Evolutionary conservation across 176 grass and related monocot species (phyloP), one percentile per base, ranked within the genome.

Genomic region (Bonia amplexicaulis): DNA sequence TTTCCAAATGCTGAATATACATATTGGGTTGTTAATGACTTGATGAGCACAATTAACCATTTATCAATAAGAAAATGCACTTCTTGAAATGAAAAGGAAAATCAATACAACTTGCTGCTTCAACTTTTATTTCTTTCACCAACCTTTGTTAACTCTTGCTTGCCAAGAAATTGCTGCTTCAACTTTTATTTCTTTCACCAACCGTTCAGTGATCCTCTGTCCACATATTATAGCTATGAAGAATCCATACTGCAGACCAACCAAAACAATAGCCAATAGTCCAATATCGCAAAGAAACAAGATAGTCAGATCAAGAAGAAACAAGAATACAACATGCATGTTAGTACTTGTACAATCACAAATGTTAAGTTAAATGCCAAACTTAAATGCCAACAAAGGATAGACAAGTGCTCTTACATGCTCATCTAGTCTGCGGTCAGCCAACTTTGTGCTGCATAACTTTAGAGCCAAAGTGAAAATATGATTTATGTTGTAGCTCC

Each of bases 161-260:
- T 96, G 63, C 90, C 91, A 87, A 99, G 93, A 92, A 99, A 99
- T 71, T 99, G 96, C n/a, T n/a, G n/a, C n/a, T n/a, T n/a, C n/a
- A n/a, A n/a, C n/a, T n/a, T n/a, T n/a, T n/a, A n/a, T n/a, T n/a
- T n/a, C n/a, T n/a, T n/a, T n/a, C n/a, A n/a, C n/a, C n/a, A n/a
- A n/a, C 0, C 91, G 88, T 71, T 99, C 96, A 73, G 84, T 94
- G 79, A 99, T 99, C 90, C 93, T 91, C 86, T 99, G 96, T 61
- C 96, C 96, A 76, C 93, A 96, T 80, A 96, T 99, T 92, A 99
- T 99, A 80, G 96, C 96, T 86, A 99, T 92, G 90, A 99, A 94
- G 86, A 99, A 99, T n/a, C 96, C 96, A 92, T 99, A 99, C 26
- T 94, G 78, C 78, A 99, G 89, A 77, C 91, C 93, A 85, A 99